Percentiles rank a stretch among this genome's conserved stretches.
These are phyloP conservation scores for Penicillium sp. DNA, from an alignment of 2,329 filamentous ascomycete genomes.

Conservation along the genomic window DNA sequence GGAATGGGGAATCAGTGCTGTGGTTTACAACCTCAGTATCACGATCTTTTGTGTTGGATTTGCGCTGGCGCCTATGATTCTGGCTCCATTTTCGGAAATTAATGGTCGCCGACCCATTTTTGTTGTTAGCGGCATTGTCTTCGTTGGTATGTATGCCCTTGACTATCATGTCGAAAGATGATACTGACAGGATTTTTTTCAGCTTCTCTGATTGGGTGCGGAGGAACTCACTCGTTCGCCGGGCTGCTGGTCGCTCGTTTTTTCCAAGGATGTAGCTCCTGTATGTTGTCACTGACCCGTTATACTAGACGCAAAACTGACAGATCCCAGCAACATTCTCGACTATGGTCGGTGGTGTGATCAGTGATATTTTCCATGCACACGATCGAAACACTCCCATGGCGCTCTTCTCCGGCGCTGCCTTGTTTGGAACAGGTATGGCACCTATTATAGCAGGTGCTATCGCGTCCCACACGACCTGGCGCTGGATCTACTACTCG, in stretches of 20 bases:
- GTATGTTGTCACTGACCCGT: constrained; percentile 45
- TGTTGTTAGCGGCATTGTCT: constrained; percentile 69
- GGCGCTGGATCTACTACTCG: constrained; percentile 89
- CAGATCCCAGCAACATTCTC: constrained; percentile 60
- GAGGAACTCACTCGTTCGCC: constrained; percentile 65
- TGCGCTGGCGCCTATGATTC: constrained; percentile 78
- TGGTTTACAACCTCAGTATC: constrained; percentile 72
- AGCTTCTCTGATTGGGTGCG: constrained; percentile 70
- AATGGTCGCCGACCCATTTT: constrained; percentile 86
- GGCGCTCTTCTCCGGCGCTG: constrained; percentile 80
- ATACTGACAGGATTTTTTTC: constrained; percentile 15
- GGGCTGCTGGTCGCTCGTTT: constrained; percentile 77
- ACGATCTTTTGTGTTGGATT: constrained; percentile 83
- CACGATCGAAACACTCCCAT: constrained; percentile 83
- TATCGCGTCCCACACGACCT: constrained; percentile 66
- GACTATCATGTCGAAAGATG: neutral
- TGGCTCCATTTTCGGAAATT: constrained; percentile 85
- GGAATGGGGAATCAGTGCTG: constrained; percentile 64
- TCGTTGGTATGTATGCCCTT: constrained; percentile 48
- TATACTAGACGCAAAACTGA: neutral
- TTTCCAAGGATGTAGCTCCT: constrained; percentile 73
- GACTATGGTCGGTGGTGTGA: constrained; percentile 89
- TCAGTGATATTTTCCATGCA: constrained; percentile 80
- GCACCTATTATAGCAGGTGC: constrained; percentile 73
- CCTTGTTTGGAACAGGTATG: constrained; percentile 74